Conservation (phyloP, 78 protist genomes). For the Chrysochromulina parva region DNA sequence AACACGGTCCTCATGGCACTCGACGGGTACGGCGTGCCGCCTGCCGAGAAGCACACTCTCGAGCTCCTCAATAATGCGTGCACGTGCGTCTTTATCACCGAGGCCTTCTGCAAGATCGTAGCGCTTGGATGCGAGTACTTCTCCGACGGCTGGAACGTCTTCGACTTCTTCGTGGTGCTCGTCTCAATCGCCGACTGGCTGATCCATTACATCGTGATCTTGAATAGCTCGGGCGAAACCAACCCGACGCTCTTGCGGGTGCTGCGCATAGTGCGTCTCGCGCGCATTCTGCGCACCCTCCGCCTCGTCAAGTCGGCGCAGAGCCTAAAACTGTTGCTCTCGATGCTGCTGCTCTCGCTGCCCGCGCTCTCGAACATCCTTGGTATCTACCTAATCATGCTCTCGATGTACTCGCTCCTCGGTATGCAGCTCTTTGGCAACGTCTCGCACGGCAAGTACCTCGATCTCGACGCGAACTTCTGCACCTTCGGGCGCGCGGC, state of each 20-base stretch:
- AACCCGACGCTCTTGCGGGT: neutral
- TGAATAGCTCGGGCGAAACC: neutral
- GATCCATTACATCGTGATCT: neutral
- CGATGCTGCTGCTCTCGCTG: neutral
- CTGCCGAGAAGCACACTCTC: neutral
- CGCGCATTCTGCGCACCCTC: neutral
- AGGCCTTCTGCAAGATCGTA: neutral
- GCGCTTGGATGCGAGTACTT: neutral
- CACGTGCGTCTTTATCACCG: neutral
- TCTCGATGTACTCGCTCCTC: conserved; percentile 47
- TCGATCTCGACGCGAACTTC: conserved; percentile 49
- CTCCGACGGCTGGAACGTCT: neutral
- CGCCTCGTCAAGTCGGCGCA: neutral
- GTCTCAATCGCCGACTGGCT: neutral
- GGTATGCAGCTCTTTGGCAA: conserved; percentile 33
- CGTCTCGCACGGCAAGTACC: neutral
- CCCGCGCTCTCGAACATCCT: conserved; percentile 37
- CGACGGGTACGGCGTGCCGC: neutral
- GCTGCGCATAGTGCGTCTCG: neutral
- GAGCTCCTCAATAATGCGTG: neutral
- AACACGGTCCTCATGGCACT: neutral
- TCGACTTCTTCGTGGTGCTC: neutral
- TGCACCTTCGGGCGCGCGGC: conserved; percentile 11
- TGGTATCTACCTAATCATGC: conserved; percentile 23
- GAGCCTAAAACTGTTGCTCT: neutral